phyloP scores from a whole-genome alignment of 257 asterid genomes.

The Jacaranda mimosifolia region DNA sequence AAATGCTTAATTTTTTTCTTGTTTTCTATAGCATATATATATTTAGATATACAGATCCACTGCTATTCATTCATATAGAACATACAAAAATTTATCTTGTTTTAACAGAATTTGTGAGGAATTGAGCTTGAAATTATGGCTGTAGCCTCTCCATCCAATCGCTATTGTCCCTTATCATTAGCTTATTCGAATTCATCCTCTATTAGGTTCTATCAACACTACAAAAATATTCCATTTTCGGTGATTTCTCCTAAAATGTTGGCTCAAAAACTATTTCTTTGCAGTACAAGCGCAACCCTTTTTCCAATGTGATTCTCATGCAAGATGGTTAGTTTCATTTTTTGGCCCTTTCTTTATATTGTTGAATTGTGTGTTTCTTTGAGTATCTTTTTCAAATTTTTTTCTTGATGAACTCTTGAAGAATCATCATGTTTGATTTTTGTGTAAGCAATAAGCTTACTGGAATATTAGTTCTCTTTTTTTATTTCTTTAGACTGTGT shows the following conservation, averaged over 20 bases:
- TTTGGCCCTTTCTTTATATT: neutral
- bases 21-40: neutral
- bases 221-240: slow-evolving; percentile 38
- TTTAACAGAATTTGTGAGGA: neutral
- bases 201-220: slow-evolving; percentile 42
- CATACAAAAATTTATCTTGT: slow-evolving; percentile 1
- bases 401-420: slow-evolving; percentile 1
- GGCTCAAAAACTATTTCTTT: slow-evolving; percentile 48
- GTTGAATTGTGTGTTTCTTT: neutral
- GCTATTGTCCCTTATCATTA: slow-evolving; percentile 58
- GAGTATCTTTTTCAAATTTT: neutral
- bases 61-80: slow-evolving; percentile 10
- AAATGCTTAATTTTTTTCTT: slow-evolving; percentile 14
- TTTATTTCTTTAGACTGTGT: neutral
- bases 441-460: slow-evolving; percentile 15
- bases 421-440: neutral
- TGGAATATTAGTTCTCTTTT: neutral
- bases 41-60: neutral
- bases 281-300: slow-evolving; percentile 52
- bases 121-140: slow-evolving; percentile 54
- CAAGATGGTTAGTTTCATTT: slow-evolving; percentile 69
- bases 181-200: slow-evolving; percentile 55
- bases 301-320: slow-evolving; percentile 61
- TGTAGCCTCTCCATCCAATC: slow-evolving; percentile 60
- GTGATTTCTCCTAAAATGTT: slow-evolving; percentile 41